phyloP scores from a whole-genome alignment of 805 yeast species.

The Hanseniaspora jakobsenii region DNA sequence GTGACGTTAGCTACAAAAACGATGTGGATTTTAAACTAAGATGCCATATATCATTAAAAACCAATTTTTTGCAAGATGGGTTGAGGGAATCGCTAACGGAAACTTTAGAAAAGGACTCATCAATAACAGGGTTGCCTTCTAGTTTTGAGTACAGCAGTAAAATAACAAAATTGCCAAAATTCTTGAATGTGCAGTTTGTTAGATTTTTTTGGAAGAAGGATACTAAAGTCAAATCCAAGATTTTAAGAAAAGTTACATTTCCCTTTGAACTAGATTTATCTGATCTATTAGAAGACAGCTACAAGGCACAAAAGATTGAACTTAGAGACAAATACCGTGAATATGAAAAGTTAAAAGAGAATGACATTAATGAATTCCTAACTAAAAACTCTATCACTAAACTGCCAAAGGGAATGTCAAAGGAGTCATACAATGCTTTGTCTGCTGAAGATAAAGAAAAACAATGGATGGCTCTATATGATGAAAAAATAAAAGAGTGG shows the following conservation, averaged over 20 bases:
- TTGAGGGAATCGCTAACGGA: slow-evolving; percentile 63
- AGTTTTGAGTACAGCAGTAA: slow-evolving; percentile 46
- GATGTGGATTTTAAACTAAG: slow-evolving; percentile 61
- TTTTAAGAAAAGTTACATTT: slow-evolving; percentile 83
- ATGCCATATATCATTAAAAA: slow-evolving; percentile 76
- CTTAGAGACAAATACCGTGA: slow-evolving; percentile 68
- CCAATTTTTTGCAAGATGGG: slow-evolving; percentile 84
- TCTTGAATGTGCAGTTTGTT: slow-evolving; percentile 80
- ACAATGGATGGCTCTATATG: slow-evolving; percentile 33
- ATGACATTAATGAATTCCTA: too few relatives aligned
- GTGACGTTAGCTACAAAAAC: slow-evolving; percentile 39
- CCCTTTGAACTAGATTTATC: slow-evolving; percentile 86
- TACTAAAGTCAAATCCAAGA: slow-evolving; percentile 80
- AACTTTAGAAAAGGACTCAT: slow-evolving; percentile 63
- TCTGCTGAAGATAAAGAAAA: slow-evolving; percentile 43
- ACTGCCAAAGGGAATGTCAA: slow-evolving; percentile 17
- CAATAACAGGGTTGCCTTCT: slow-evolving; percentile 58
- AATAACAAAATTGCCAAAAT: slow-evolving; percentile 72
- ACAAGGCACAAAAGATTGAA: slow-evolving; percentile 52
- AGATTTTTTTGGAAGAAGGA: slow-evolving; percentile 95
- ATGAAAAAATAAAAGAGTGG: slow-evolving; percentile 37
- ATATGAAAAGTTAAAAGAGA: too few relatives aligned
- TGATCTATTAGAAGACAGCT: slow-evolving; percentile 71
- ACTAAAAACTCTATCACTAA: slow-evolving; percentile 16
- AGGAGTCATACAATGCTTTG: slow-evolving; percentile 26